Evolutionary conservation across 148 eudicot species (phyloP).

Genomic region (Hydrangea macrophylla): DNA sequence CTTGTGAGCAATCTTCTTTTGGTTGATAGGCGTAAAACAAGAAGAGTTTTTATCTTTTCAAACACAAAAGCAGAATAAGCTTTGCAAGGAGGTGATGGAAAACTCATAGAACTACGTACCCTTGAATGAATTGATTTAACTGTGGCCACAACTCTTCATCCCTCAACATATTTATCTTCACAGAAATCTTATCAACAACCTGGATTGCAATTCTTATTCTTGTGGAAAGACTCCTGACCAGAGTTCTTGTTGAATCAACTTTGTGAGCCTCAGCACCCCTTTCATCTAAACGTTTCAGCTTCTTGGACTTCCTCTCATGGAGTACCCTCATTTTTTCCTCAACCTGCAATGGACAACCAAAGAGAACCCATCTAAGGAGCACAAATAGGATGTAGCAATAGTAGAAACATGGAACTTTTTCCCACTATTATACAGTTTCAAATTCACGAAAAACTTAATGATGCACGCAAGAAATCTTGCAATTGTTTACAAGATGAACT

Average conservation of each 20-base stretch:
- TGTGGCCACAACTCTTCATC: slow-evolving; percentile 97
- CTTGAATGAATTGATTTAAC: slow-evolving; percentile 68
- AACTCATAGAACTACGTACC: slow-evolving; percentile 45
- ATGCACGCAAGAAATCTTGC: too few relatives aligned
- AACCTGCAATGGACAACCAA: slow-evolving; percentile 38
- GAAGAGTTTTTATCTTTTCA: too few relatives aligned
- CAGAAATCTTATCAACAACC: slow-evolving; percentile 85
- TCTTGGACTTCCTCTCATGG: slow-evolving; percentile 65
- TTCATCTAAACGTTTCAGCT: slow-evolving; percentile 61
- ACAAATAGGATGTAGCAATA: not conserved
- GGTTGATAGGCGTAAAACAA: too few relatives aligned
- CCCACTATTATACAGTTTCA: too few relatives aligned
- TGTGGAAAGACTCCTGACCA: slow-evolving; percentile 74
- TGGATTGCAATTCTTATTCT: slow-evolving; percentile 92
- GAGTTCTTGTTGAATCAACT: slow-evolving; percentile 55
- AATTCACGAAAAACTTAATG: too few relatives aligned
- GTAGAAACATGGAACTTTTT: not conserved
- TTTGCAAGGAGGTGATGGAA: not conserved
- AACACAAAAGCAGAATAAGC: not conserved
- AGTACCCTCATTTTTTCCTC: slow-evolving; percentile 91
- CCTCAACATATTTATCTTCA: slow-evolving; percentile 72
- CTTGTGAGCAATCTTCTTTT: too few relatives aligned
- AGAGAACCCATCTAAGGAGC: not conserved
- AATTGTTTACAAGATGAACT: too few relatives aligned
- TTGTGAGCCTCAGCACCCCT: slow-evolving; percentile 85